phyloP scores from a whole-genome alignment of 2,329 filamentous ascomycete genomes.

The Alternaria atra region DNA sequence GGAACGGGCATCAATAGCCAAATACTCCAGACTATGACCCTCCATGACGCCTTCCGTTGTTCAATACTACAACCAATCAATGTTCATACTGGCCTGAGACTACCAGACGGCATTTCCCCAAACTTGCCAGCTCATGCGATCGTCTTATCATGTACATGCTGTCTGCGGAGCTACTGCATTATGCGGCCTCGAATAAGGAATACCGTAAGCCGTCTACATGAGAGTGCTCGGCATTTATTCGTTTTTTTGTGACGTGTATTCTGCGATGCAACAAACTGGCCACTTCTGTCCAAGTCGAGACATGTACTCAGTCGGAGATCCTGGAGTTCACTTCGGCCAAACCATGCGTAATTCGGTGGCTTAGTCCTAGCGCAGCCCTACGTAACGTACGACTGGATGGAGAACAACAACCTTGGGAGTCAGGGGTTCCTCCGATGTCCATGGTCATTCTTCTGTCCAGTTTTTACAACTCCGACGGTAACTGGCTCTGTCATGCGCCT shows the following conservation, averaged over 20 bases:
- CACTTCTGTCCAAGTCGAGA: background rate
- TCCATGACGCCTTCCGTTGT: background rate
- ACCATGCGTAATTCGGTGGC: constrained; percentile 17
- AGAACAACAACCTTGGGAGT: background rate
- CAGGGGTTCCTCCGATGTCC: background rate
- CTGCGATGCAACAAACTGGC: background rate
- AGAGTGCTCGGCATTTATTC: background rate
- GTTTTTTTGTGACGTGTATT: background rate
- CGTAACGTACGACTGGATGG: background rate
- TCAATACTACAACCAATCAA: too few species aligned
- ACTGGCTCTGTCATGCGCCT: background rate
- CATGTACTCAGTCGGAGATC: background rate
- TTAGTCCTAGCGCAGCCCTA: background rate
- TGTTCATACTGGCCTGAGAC: too few species aligned
- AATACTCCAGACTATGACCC: too few species aligned
- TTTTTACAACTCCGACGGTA: background rate
- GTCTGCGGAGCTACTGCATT: background rate
- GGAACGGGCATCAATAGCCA: background rate
- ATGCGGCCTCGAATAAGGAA: background rate
- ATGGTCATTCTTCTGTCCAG: background rate
- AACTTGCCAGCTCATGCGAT: too few species aligned
- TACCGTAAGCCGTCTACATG: background rate
- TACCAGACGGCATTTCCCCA: too few species aligned
- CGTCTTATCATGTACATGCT: background rate
- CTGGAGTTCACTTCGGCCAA: constrained; percentile 5